Base-by-base conservation (phyloP, 2,329 filamentous ascomycete species). In the Exophiala oligosperma region DNA sequence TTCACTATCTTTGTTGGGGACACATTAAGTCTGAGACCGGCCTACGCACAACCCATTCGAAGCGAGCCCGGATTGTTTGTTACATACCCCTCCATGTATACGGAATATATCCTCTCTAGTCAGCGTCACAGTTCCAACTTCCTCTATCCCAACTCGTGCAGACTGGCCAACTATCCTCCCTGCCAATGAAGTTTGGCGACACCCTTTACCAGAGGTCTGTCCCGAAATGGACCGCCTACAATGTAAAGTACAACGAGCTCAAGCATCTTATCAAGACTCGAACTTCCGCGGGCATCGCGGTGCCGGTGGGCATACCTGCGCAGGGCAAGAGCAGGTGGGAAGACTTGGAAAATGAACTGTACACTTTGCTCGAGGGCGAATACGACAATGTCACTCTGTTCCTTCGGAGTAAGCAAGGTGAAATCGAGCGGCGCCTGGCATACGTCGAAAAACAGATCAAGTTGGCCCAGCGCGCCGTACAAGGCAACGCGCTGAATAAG, bases 161-260 rank as follows among this genome's bases (percentile, higher is more conserved):
- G n/a, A 29, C 6, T 29, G 46, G 4, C 91, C 81, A 37, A 17
- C 32, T 21, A 28, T 35, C 24, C 21, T 46, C 6, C 23, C 23
- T 40, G n/a, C 49, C 59, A 57, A 91, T 91, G 88, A 91, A 91
- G 80, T 91, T 88, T 82, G 88, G 88, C 63, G 81, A 89, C 64
- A 87, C 85, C 61, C 81, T 94, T 61, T 84, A 87, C 71, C 81
- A 84, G 74, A 83, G 89, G 72, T 92, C 89, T 48, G 89, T 92
- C 69, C 89, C 90, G 63, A 85, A 89, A 83, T 94, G 90, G 90
- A 89, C 84, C 68, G 81, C 90, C 64, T 88, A 92, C 72, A 94
- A 95, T 74, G 85, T 95, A 74, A 91, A 94, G 73, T 95, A 95
- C 79, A 91, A 93, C 72, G 89, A 89, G 49, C 82, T 95, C 63